Evolutionary conservation across 495 filamentous ascomycete genomes (phyloP).

Genomic region (Tuber magnatum): DNA sequence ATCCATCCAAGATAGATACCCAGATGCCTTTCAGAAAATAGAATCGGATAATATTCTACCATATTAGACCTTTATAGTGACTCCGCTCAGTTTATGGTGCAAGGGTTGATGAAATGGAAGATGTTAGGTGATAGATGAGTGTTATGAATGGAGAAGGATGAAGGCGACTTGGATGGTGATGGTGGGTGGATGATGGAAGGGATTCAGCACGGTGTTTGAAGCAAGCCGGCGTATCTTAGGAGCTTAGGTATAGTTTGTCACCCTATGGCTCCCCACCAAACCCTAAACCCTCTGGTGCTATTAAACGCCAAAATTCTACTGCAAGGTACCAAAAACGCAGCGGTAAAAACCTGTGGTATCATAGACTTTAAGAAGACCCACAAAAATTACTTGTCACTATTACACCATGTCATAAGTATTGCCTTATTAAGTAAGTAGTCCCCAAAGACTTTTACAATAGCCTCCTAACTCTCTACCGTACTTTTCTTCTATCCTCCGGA

Average conservation of each 20-base stretch:
- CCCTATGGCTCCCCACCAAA: neutral
- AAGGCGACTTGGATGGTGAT: slow-evolving; percentile 25
- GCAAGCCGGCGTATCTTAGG: neutral
- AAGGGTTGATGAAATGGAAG: slow-evolving; percentile 10
- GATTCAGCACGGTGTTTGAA: slow-evolving; percentile 7
- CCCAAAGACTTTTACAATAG: neutral
- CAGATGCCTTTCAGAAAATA: slow-evolving; percentile 4
- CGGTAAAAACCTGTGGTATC: neutral
- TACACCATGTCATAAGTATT: neutral
- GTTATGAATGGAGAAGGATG: slow-evolving; percentile 16
- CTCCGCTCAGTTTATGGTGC: slow-evolving; percentile 11
- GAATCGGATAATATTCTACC: slow-evolving; percentile 16
- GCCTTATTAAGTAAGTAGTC: neutral
- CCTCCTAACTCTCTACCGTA: neutral
- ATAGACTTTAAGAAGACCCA: neutral
- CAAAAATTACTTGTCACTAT: neutral
- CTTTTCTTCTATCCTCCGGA: neutral
- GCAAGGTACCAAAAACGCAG: neutral
- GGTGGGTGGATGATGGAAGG: slow-evolving; percentile 24
- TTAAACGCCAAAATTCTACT: neutral
- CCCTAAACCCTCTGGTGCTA: neutral
- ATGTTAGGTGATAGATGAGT: slow-evolving; percentile 30
- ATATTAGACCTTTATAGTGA: slow-evolving; percentile 15
- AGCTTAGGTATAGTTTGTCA: neutral
- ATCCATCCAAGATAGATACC: slow-evolving; percentile 20